Base-by-base conservation (phyloP, 140 eudicot species). In the Oenanthe javanica region DNA sequence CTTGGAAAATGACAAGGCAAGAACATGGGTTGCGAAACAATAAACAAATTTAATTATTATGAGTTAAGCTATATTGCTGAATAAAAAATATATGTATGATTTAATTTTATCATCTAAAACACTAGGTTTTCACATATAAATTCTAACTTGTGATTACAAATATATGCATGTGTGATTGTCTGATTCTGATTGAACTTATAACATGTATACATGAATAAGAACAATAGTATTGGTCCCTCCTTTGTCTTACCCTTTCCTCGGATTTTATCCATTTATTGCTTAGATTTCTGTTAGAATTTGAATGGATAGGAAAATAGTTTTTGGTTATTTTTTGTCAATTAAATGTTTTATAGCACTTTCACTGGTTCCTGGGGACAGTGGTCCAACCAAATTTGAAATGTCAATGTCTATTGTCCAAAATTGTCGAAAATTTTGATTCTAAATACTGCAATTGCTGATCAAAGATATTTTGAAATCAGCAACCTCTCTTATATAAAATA, bases 351-450 rank as follows among this genome's bases (percentile, higher is more conserved):
- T 16, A 25, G 5, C 9, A 9, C 61, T 75, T 12, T 48, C 61
- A 45, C 43, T 14, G 21, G 49, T 75, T 38, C 13, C 6, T 15
- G 45, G 25, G 16, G 77, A 9, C 36, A 73, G 77, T 73, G 77
- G 77, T 75, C 78, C 78, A 48, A 13, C 78, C 59, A n/a, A 75
- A n/a, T 7, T 45, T 4, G 77, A 42, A 42, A 71, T 73, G 48
- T 43, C 48, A 73, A 5, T 73, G 51, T 72, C 72, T 66, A 12
- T 5, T 66, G 11, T 72, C 43, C 9, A 4, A 46, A 23, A 12
- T 5, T 66, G 11, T 72, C 43, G 4, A 4, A 46, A 23, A 19
- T 46, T 45, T 74, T 11, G 11, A 74, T n/a, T 12, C 61, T 23
- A 72, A 14, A 72, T 72, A 31, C 36, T 47, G 78, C 27, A 21